A percentile compares a stretch with the other conserved stretches of the same genome.
Conservation (phyloP, 2,329 filamentous ascomycete genomes). For the Fusarium sp. region DNA sequence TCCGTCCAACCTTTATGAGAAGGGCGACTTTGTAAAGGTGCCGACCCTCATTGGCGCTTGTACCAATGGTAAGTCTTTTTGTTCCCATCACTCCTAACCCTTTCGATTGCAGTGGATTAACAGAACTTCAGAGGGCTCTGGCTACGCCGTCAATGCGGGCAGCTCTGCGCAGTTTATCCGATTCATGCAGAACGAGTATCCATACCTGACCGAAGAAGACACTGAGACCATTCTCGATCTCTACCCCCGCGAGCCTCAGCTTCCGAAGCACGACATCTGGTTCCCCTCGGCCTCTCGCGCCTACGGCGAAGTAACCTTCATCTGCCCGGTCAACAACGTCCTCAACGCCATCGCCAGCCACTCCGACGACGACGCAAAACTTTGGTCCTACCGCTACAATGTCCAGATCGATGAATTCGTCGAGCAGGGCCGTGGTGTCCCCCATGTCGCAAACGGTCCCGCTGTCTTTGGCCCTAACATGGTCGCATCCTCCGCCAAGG, state of each 20-base stretch:
- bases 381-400: constrained; percentile 67
- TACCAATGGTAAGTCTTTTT: constrained; percentile 58
- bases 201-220: constrained; percentile 56
- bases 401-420: constrained; percentile 58
- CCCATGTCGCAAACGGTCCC: constrained; percentile 63
- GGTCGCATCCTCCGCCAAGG: constrained; percentile 21
- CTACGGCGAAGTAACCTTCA: constrained; percentile 64
- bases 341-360: constrained; percentile 53
- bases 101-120: constrained; percentile 14
- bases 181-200: constrained; percentile 66
- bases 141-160: constrained; percentile 60
- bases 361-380: constrained; percentile 30
- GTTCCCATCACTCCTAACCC: background rate
- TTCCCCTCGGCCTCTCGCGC: constrained; percentile 60
- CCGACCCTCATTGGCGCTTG: constrained; percentile 63
- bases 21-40: constrained; percentile 60
- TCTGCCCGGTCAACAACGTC: constrained; percentile 60
- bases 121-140: constrained; percentile 59
- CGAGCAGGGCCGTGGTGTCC: constrained; percentile 61
- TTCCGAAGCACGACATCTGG: constrained; percentile 60
- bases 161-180: constrained; percentile 52
- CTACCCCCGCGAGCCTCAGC: constrained; percentile 57
- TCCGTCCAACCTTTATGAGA: constrained; percentile 58
- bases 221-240: constrained; percentile 53
- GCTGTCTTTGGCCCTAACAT: constrained; percentile 66